Base-by-base conservation (phyloP, 2,329 filamentous ascomycete species). In the Neoscytalidium dimidiatum region DNA sequence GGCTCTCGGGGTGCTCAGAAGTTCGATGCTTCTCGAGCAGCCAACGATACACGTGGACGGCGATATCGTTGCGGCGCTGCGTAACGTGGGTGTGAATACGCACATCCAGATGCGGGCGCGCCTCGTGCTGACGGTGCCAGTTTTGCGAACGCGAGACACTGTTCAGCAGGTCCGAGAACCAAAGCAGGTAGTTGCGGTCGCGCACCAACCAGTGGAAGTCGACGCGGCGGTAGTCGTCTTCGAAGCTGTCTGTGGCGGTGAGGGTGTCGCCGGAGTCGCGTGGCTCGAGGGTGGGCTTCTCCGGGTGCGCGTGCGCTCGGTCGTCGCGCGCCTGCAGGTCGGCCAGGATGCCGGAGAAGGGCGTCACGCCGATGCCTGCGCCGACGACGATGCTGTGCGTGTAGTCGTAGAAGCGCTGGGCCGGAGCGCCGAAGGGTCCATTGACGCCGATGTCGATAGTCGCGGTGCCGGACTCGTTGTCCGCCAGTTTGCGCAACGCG, bases 141-240 rank as follows among this genome's bases (percentile, higher is more conserved):
- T 66, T 73, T 21, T 81, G 74, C 8, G 75, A 73, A 5, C 77
- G 76, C 7, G 74, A 70, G 3, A 75, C 73, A 65, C 74, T 73
- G 68, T 86, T 87, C 4, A 87, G 78, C 0, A 87, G 80, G 67
- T 85, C 81, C 0, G 84, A 85, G 60, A 88, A 83, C 85, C 85
- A 87, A 3, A 84, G 77, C 0, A 87, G 78, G 58, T 84, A 80
- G 71, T 86, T 86, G 64, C 81, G 79, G 52, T 87, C 84, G 23
- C 84, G 83, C 0, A 87, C 84, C 67, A 84, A 85, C 85, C 85
- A 87, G 72, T 87, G 84, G 65, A 87, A 86, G 69, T 87, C 85
- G 1, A 86, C 81, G 3, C 84, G 80, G 35, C 84, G 80, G 67
- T 83, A 82, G 53, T 31, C 23, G 23, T 75, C 68, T 1, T 75